Evolutionary conservation across 306 rosid genomes (phyloP).

Genomic region (Adenanthera pavonina): DNA sequence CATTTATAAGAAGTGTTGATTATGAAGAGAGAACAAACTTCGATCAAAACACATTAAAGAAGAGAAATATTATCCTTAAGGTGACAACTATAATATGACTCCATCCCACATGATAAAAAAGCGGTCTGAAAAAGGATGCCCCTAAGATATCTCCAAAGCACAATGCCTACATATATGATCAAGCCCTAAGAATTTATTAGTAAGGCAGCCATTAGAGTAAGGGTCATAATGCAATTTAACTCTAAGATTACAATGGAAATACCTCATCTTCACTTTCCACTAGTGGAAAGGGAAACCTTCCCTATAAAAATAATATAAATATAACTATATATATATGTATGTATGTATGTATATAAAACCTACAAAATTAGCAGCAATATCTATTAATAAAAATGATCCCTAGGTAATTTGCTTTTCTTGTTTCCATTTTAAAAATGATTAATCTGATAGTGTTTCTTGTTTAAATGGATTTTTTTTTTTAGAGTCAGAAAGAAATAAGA

Average conservation of each 20-base stretch:
- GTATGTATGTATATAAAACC: too few relatives aligned
- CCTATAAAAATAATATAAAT: too few relatives aligned
- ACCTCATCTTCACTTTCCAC: conserved; percentile 17
- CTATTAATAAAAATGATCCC: too few relatives aligned
- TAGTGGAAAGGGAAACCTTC: too few relatives aligned
- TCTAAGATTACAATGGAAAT: not conserved
- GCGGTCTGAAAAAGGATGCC: conserved; percentile 16
- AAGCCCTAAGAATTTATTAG: conserved; percentile 10
- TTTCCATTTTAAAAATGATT: too few relatives aligned
- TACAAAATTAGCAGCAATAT: too few relatives aligned
- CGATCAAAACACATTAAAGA: not conserved
- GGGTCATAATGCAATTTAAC: not conserved
- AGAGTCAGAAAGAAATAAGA: too few relatives aligned
- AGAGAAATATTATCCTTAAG: not conserved
- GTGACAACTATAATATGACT: conserved; percentile 32
- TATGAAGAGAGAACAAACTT: conserved; percentile 13
- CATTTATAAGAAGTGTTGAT: not conserved
- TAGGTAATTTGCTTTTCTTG: too few relatives aligned
- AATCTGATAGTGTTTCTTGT: too few relatives aligned
- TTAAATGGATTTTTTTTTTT: too few relatives aligned
- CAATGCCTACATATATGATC: conserved; percentile 38
- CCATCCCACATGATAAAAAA: conserved; percentile 35
- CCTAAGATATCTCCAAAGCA: conserved; percentile 42
- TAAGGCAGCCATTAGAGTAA: conserved; percentile 14
- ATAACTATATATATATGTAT: too few relatives aligned